Percentiles rank a stretch among this genome's conserved stretches.
Conservation (phyloP, 495 filamentous ascomycete genomes). For the Hypoxylon rickii region DNA sequence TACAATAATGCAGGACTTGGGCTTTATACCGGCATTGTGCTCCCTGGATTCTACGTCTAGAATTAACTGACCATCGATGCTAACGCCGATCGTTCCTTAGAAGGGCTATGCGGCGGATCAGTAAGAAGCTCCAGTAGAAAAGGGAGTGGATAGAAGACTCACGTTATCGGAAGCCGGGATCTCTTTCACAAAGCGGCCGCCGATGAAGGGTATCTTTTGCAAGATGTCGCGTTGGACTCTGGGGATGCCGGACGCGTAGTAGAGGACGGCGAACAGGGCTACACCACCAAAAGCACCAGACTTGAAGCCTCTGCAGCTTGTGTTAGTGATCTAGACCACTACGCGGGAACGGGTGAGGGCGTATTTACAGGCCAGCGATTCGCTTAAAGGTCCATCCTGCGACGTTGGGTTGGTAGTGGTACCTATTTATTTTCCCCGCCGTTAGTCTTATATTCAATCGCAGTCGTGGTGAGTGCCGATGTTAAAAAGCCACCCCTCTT, state of each 20-base stretch:
- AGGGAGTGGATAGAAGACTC: slow-evolving; percentile 23
- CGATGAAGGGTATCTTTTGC: slow-evolving; percentile 61
- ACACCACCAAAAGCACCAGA: slow-evolving; percentile 57
- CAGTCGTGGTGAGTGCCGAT: too few species aligned
- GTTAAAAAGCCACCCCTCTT: too few species aligned
- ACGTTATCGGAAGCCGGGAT: slow-evolving; percentile 64
- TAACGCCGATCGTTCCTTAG: slow-evolving; percentile 40
- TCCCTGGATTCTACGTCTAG: slow-evolving; percentile 8
- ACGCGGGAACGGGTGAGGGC: not conserved
- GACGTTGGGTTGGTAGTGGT: slow-evolving; percentile 51
- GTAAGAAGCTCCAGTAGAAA: not conserved
- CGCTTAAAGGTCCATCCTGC: slow-evolving; percentile 45
- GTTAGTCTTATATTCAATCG: slow-evolving; percentile 36
- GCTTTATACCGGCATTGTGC: slow-evolving; percentile 25
- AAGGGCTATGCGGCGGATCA: slow-evolving; percentile 44
- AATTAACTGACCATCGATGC: slow-evolving; percentile 5
- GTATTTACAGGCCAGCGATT: slow-evolving; percentile 45
- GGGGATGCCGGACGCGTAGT: slow-evolving; percentile 64
- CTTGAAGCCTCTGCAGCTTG: slow-evolving; percentile 48
- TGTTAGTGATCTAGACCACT: slow-evolving; percentile 9
- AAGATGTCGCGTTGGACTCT: slow-evolving; percentile 59
- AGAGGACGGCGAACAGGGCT: slow-evolving; percentile 61
- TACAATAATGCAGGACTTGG: slow-evolving; percentile 31
- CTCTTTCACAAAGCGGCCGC: slow-evolving; percentile 52
- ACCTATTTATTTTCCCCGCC: slow-evolving; percentile 39